These are phyloP conservation scores for Amanita fuliginea DNA, from an alignment of 768 basidiomycete species.

Conservation along the genomic window DNA sequence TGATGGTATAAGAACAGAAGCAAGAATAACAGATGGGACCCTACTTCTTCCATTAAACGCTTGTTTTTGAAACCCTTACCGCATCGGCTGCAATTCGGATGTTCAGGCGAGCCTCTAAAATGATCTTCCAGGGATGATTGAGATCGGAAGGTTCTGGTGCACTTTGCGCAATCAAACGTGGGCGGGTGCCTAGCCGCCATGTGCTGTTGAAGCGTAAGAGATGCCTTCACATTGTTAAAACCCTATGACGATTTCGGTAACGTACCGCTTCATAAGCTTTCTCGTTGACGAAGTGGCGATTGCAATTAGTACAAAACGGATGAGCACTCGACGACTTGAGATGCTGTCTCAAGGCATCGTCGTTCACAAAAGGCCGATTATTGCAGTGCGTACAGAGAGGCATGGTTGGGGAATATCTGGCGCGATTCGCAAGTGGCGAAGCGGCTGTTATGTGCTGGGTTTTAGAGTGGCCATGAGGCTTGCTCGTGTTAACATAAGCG, in stretches of 20 bases:
- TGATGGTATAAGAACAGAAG: not conserved
- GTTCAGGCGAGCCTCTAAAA: conserved; percentile 30
- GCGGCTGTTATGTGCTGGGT: conserved; percentile 5
- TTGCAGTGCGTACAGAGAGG: conserved; percentile 27
- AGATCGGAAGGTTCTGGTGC: conserved; percentile 21
- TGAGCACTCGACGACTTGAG: conserved; percentile 24
- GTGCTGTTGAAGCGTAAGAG: conserved; percentile 17
- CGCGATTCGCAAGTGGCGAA: not conserved
- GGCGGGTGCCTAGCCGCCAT: conserved; percentile 31
- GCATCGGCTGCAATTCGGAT: conserved; percentile 36
- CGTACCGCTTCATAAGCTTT: conserved; percentile 26
- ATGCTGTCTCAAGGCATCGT: conserved; percentile 28
- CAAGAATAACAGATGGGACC: conserved; percentile 4
- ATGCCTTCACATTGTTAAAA: not conserved
- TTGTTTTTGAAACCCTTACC: conserved; percentile 30
- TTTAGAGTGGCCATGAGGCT: conserved; percentile 7
- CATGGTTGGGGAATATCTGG: conserved; percentile 12
- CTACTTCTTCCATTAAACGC: conserved; percentile 22
- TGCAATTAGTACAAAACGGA: conserved; percentile 23
- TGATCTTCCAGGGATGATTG: conserved; percentile 32
- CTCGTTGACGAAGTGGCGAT: conserved; percentile 23
- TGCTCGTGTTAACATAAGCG: conserved; percentile 7
- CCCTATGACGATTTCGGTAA: conserved; percentile 3
- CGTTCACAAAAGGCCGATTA: conserved; percentile 20
- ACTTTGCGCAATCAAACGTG: conserved; percentile 27